phyloP scores from a whole-genome alignment of 2,329 filamentous ascomycete genomes.

The Microcyclospora pomicola region DNA sequence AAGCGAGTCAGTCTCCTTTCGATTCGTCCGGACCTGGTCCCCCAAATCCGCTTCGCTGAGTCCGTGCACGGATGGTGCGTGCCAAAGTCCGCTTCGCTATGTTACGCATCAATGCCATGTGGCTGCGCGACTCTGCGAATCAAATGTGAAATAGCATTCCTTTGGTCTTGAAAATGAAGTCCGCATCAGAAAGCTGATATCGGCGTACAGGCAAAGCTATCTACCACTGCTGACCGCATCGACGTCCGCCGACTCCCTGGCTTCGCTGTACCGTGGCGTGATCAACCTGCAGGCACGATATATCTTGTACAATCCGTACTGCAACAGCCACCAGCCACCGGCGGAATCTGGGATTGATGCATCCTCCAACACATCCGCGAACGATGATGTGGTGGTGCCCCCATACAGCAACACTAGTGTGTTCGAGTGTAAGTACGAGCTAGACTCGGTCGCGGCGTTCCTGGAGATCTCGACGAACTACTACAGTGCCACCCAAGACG shows the following conservation, averaged over 20 bases:
- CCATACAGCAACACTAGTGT: slow-evolving; percentile 27
- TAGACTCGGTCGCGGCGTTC: slow-evolving; percentile 39
- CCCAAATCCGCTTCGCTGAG: too few relatives aligned
- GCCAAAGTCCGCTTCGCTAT: too few relatives aligned
- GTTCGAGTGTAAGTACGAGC: slow-evolving; percentile 42
- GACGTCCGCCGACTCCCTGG: slow-evolving; percentile 43
- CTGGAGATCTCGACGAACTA: slow-evolving; percentile 37
- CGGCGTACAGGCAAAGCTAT: slow-evolving; percentile 41
- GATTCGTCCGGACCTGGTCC: too few relatives aligned
- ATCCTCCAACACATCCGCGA: slow-evolving; percentile 26
- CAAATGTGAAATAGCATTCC: slow-evolving; percentile 35
- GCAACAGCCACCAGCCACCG: slow-evolving; percentile 40
- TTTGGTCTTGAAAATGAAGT: too few relatives aligned
- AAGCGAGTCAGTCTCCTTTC: too few relatives aligned
- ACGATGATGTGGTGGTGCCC: slow-evolving; percentile 30
- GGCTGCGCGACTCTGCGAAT: slow-evolving; percentile 45
- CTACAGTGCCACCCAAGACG: slow-evolving; percentile 35
- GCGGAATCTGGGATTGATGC: slow-evolving; percentile 31
- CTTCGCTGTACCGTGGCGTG: slow-evolving; percentile 53
- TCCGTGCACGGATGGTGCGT: too few relatives aligned
- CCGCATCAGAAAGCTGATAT: too few relatives aligned
- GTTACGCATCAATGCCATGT: slow-evolving; percentile 46
- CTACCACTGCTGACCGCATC: slow-evolving; percentile 45
- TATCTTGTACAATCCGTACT: slow-evolving; percentile 44
- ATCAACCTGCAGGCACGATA: slow-evolving; percentile 61